These are phyloP conservation scores for Bryoerythrophyllum caledonicum DNA, from an alignment of 225 moss, liverwort and hornwort genomes.

Conservation along the genomic window DNA sequence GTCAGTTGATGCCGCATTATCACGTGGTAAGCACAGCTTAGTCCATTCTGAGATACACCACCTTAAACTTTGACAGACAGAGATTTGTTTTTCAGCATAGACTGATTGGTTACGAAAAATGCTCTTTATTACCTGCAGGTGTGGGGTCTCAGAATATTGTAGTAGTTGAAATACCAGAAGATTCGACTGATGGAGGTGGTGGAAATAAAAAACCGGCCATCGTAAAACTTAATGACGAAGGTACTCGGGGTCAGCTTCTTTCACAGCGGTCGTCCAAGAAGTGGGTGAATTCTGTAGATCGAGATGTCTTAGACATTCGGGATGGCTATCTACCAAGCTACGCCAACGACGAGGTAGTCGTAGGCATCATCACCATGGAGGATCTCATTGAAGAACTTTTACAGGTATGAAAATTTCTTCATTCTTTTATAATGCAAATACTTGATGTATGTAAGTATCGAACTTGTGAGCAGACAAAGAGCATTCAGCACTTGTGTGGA, in stretches of 20 bases:
- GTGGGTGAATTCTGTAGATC: constrained; percentile 39
- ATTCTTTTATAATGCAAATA: neutral
- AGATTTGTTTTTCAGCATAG: too few species aligned
- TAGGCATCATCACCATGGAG: constrained; percentile 94
- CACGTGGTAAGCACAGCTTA: constrained; percentile 27
- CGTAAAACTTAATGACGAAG: constrained; percentile 29
- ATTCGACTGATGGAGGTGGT: constrained; percentile 3
- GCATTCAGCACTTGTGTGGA: neutral
- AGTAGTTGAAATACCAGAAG: too few species aligned
- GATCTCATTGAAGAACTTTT: constrained; percentile 95
- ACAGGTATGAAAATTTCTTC: constrained; percentile 42
- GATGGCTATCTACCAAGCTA: constrained; percentile 44
- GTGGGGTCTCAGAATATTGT: constrained; percentile 9
- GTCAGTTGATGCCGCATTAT: neutral
- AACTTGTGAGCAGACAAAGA: neutral
- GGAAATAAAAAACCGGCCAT: constrained; percentile 11
- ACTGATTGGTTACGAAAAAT: too few species aligned
- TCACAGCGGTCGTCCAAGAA: constrained; percentile 43
- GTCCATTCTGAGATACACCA: neutral
- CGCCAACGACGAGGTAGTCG: constrained; percentile 80
- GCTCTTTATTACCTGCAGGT: constrained; percentile 40
- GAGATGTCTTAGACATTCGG: constrained; percentile 42
- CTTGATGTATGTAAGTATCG: neutral
- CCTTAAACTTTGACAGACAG: constrained; percentile 7
- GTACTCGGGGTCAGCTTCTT: constrained; percentile 27